These are phyloP conservation scores for Erythrophleum ivorense DNA, from an alignment of 331 rosid species.

Conservation along the genomic window DNA sequence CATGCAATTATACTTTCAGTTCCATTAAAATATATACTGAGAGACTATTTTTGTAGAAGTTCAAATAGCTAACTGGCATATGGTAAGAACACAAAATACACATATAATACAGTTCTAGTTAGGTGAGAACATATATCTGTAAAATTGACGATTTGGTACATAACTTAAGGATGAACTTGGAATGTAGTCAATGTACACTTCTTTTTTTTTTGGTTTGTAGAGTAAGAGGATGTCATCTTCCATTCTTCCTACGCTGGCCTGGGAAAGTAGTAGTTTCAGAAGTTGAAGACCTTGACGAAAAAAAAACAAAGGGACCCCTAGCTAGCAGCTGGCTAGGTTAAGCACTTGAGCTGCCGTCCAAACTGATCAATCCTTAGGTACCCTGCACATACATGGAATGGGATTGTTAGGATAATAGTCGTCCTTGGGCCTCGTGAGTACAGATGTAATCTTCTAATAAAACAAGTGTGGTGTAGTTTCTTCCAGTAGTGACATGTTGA, in stretches of 20 bases:
- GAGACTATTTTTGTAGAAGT: too few species aligned
- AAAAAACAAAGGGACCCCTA: not conserved
- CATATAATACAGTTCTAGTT: not conserved
- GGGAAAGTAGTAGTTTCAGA: constrained; percentile 13
- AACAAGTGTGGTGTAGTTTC: constrained; percentile 51
- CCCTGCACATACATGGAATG: not conserved
- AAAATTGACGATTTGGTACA: constrained; percentile 12
- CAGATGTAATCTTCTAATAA: constrained; percentile 7
- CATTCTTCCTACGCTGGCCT: constrained; percentile 6
- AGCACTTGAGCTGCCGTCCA: not conserved
- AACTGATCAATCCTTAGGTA: too few species aligned
- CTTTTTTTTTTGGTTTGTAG: not conserved
- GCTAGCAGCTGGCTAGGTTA: not conserved
- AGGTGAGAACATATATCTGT: not conserved
- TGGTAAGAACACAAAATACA: not conserved
- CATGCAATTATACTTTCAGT: too few species aligned
- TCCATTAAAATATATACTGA: too few species aligned
- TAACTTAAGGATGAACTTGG: not conserved
- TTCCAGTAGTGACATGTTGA: constrained; percentile 47
- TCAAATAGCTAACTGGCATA: not conserved
- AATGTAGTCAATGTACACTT: constrained; percentile 36
- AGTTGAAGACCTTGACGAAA: not conserved
- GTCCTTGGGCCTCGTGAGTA: not conserved
- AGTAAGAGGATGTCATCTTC: not conserved
- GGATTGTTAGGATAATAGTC: not conserved